Evolutionary conservation across 768 basidiomycete species (phyloP).

Genomic region (Suillus variegatus): DNA sequence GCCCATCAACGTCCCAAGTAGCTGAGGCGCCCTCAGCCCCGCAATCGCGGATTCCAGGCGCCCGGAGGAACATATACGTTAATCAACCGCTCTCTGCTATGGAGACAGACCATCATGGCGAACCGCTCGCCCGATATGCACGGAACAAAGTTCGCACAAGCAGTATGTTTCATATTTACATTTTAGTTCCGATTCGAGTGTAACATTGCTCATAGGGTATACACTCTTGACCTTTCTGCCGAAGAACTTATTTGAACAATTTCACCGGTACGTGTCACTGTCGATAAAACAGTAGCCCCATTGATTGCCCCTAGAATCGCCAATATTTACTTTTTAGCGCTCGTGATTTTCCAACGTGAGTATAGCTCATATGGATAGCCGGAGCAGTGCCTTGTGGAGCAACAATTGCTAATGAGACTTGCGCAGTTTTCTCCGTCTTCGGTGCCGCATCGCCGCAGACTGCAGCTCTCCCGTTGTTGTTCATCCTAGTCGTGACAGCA

Average conservation of each 20-base stretch:
- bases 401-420: slow-evolving; percentile 12
- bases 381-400: background rate
- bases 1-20: slow-evolving; percentile 29
- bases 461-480: slow-evolving; percentile 81
- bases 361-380: background rate
- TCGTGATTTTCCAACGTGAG: slow-evolving; percentile 81
- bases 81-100: slow-evolving; percentile 66
- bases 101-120: slow-evolving; percentile 71
- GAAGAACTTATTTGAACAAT: slow-evolving; percentile 95
- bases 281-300: background rate
- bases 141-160: slow-evolving; percentile 94
- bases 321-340: slow-evolving; percentile 87
- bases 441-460: slow-evolving; percentile 83
- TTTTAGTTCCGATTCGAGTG: background rate
- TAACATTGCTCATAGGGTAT: slow-evolving; percentile 60
- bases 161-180: slow-evolving; percentile 53
- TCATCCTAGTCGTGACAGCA: slow-evolving; percentile 86
- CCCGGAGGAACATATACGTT: slow-evolving; percentile 77
- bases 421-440: slow-evolving; percentile 83
- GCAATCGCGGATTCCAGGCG: slow-evolving; percentile 41
- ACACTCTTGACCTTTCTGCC: slow-evolving; percentile 89
- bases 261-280: slow-evolving; percentile 62
- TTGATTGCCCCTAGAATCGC: slow-evolving; percentile 57
- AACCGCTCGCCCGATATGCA: slow-evolving; percentile 76
- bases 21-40: slow-evolving; percentile 16